These are phyloP conservation scores for Fusarium sororula DNA, from an alignment of 2,329 filamentous ascomycete genomes.

Conservation along the genomic window DNA sequence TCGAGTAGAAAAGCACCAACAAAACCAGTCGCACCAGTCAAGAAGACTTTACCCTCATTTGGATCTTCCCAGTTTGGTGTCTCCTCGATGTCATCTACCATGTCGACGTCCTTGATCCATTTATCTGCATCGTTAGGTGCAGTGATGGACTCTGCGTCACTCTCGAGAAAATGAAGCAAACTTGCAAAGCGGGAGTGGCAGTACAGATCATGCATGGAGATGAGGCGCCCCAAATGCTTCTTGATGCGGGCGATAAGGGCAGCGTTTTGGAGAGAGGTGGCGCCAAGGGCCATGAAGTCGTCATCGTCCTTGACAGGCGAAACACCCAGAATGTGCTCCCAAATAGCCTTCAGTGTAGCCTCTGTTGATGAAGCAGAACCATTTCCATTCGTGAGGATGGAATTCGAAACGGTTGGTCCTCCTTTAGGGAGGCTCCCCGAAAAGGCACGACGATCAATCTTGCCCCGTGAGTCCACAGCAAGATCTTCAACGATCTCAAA, in stretches of 20 bases:
- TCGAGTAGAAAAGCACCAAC: neutral
- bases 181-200: neutral
- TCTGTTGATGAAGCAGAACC: neutral
- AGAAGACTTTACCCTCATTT: neutral
- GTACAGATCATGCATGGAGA: slow-evolving; percentile 3
- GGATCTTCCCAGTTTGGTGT: neutral
- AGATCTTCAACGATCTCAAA: neutral
- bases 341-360: neutral
- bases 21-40: neutral
- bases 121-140: neutral
- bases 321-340: neutral
- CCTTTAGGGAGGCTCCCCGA: neutral
- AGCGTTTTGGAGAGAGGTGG: neutral
- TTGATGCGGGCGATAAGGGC: neutral
- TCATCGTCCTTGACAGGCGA: neutral
- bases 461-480: neutral
- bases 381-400: neutral
- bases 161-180: neutral
- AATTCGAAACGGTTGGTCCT: neutral
- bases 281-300: neutral
- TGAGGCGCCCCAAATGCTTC: neutral
- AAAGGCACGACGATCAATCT: neutral
- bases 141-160: neutral
- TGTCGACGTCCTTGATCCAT: neutral
- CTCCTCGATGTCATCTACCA: neutral